Evolutionary conservation across 306 rosid genomes (phyloP).

Genomic region (Pyrus betulifolia): DNA sequence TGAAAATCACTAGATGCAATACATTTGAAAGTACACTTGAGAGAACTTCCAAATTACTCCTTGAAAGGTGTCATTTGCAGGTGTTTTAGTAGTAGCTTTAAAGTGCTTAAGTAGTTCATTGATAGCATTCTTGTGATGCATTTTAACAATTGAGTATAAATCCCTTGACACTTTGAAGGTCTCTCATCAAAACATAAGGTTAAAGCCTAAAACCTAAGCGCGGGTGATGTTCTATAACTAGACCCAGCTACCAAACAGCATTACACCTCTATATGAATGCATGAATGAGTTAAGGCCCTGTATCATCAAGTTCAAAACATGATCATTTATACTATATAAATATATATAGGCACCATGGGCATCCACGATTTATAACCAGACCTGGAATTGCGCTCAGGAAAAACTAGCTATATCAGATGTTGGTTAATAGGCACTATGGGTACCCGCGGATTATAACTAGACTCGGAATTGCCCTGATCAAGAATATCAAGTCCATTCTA

Average conservation of each 20-base stretch:
- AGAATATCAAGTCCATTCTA: not conserved
- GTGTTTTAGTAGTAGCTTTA: not conserved
- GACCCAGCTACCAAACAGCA: not conserved
- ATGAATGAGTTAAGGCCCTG: not conserved
- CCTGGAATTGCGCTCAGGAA: not conserved
- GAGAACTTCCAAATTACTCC: not conserved
- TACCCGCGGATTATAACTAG: not conserved
- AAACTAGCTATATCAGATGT: not conserved
- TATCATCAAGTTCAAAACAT: not conserved
- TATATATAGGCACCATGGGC: not conserved
- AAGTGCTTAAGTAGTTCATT: not conserved
- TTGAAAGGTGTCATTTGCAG: not conserved
- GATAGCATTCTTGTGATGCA: not conserved
- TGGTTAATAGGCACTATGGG: not conserved
- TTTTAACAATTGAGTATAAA: not conserved
- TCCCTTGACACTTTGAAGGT: not conserved
- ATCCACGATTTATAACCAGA: not conserved
- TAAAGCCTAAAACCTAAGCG: not conserved
- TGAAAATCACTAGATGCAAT: not conserved
- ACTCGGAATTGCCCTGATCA: not conserved
- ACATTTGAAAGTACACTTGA: not conserved
- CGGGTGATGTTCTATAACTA: not conserved
- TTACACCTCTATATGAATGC: not conserved
- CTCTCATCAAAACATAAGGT: not conserved
- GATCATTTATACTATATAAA: not conserved